A percentile compares a stretch with the other conserved stretches of the same genome.
These are phyloP conservation scores for Auricularia sp. DNA, from an alignment of 768 basidiomycete species.

Conservation along the genomic window DNA sequence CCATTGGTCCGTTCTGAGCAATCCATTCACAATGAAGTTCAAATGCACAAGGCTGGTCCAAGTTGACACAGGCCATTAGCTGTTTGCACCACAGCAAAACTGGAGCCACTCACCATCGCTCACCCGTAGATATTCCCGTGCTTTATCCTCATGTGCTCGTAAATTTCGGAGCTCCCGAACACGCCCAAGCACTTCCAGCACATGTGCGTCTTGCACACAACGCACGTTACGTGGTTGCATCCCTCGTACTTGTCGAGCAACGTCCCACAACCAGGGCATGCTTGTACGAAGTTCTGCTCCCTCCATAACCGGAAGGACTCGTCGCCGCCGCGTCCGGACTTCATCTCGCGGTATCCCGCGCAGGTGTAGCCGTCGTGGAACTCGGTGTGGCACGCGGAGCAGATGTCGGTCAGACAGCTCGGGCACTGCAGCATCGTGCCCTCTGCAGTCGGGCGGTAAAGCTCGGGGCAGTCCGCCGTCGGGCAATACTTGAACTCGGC, in stretches of 20 bases:
- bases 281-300: slow-evolving; percentile 52
- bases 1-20: too few relatives aligned
- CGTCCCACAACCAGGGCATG: slow-evolving; percentile 61
- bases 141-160: slow-evolving; percentile 57
- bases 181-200: slow-evolving; percentile 74
- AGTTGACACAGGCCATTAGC: background rate
- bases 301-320: slow-evolving; percentile 57
- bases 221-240: slow-evolving; percentile 79
- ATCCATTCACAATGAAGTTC: too few relatives aligned
- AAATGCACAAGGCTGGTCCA: too few relatives aligned
- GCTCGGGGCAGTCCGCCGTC: slow-evolving; percentile 64
- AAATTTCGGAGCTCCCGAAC: slow-evolving; percentile 40
- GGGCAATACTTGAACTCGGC: slow-evolving; percentile 67
- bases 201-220: slow-evolving; percentile 61
- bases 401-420: slow-evolving; percentile 60
- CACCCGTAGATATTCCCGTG: slow-evolving; percentile 47
- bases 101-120: background rate
- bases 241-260: slow-evolving; percentile 65
- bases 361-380: slow-evolving; percentile 63
- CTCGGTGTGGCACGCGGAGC: slow-evolving; percentile 47
- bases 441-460: slow-evolving; percentile 48
- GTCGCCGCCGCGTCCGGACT: slow-evolving; percentile 29
- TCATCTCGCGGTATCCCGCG: slow-evolving; percentile 27
- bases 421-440: slow-evolving; percentile 56
- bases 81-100: background rate